Evolutionary conservation across 139 green algal genomes (phyloP).

Genomic region (Coelastrella sp.): DNA sequence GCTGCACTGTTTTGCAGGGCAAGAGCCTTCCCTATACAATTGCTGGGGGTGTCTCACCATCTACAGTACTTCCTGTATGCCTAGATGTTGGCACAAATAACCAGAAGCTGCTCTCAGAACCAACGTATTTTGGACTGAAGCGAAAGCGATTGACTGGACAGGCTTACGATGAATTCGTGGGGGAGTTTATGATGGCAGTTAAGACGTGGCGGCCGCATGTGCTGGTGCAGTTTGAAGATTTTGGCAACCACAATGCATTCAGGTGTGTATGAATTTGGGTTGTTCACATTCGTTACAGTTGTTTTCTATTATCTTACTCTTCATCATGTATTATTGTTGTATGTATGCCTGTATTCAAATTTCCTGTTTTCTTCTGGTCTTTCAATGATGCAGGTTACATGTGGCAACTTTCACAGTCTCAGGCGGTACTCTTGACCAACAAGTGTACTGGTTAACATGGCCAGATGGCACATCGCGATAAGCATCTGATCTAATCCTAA

Average conservation of each 20-base stretch:
- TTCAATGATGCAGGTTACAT: too few relatives aligned
- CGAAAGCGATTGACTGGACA: slow-evolving; percentile 37
- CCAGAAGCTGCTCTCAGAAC: slow-evolving; percentile 76
- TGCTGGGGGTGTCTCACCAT: slow-evolving; percentile 57
- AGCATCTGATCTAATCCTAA: too few relatives aligned
- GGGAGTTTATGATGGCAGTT: not conserved
- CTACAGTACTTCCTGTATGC: slow-evolving; percentile 81
- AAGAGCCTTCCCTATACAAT: slow-evolving; percentile 85
- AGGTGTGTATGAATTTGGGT: not conserved
- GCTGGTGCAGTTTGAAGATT: slow-evolving; percentile 91
- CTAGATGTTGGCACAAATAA: slow-evolving; percentile 92
- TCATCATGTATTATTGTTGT: not conserved
- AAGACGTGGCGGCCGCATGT: slow-evolving; percentile 69
- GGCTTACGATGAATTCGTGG: not conserved
- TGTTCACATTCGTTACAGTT: not conserved
- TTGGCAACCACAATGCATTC: slow-evolving; percentile 64
- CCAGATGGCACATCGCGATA: too few relatives aligned
- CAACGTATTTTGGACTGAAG: slow-evolving; percentile 65
- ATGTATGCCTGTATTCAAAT: too few relatives aligned
- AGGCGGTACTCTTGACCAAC: too few relatives aligned
- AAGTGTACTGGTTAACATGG: too few relatives aligned
- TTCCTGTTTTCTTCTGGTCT: too few relatives aligned
- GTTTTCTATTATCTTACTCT: not conserved
- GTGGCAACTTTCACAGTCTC: too few relatives aligned
- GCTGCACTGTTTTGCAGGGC: slow-evolving; percentile 54